These are phyloP conservation scores for Coleophoma crateriformis DNA, from an alignment of 2,329 filamentous ascomycete genomes.

Conservation along the genomic window DNA sequence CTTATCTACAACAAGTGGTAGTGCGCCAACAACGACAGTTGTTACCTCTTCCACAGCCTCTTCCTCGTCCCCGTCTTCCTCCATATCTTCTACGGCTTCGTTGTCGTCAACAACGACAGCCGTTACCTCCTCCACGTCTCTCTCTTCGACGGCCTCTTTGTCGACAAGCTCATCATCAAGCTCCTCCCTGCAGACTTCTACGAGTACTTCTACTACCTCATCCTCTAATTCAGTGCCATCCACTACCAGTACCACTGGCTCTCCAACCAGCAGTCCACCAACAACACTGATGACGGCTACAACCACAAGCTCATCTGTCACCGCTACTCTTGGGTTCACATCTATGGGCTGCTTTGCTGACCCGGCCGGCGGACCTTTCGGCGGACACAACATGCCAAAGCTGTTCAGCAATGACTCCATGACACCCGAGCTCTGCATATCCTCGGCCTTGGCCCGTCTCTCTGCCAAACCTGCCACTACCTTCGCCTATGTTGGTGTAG, in stretches of 20 bases:
- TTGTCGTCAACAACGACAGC: constrained; percentile 4
- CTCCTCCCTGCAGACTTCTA: background rate
- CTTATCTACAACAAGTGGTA: background rate
- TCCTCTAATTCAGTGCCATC: constrained; percentile 1
- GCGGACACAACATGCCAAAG: constrained; percentile 25
- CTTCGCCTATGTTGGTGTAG: constrained; percentile 23
- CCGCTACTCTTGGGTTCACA: constrained; percentile 22
- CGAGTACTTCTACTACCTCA: constrained; percentile 1
- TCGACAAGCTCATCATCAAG: too few relatives aligned
- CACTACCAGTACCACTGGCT: constrained; percentile 10
- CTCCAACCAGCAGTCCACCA: background rate
- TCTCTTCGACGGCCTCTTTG: background rate
- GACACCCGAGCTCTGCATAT: constrained; percentile 29
- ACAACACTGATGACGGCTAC: background rate
- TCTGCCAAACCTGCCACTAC: constrained; percentile 22
- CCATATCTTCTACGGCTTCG: constrained; percentile 2
- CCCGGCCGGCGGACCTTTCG: constrained; percentile 10
- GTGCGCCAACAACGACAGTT: background rate
- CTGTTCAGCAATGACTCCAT: constrained; percentile 27
- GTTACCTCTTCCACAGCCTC: background rate
- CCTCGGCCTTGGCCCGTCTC: constrained; percentile 22
- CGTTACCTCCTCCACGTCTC: background rate
- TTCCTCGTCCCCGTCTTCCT: background rate
- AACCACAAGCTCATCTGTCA: constrained; percentile 4
- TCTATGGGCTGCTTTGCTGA: constrained; percentile 26